Percentiles rank a stretch among this genome's conserved stretches.
Conservation (phyloP, 805 yeast genomes). For the Candida manassasensis region DNA sequence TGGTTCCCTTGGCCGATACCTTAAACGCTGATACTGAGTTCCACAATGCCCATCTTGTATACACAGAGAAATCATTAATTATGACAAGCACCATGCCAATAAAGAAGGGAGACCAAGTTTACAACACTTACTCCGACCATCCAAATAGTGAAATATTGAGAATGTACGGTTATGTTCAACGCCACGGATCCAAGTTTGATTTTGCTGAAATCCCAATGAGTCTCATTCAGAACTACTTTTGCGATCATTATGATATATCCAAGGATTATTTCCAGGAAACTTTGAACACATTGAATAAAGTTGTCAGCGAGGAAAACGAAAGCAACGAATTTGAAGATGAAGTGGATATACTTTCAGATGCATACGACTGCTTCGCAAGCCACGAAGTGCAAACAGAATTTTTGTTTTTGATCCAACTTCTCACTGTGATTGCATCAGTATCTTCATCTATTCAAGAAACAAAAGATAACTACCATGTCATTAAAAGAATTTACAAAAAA, state of each 20-base stretch:
- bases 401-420: slow-evolving; percentile 47
- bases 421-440: slow-evolving; percentile 32
- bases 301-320: slow-evolving; percentile 28
- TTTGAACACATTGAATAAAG: slow-evolving; percentile 22
- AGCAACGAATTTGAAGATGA: slow-evolving; percentile 34
- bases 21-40: slow-evolving; percentile 78
- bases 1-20: slow-evolving; percentile 93
- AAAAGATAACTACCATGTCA: slow-evolving; percentile 22
- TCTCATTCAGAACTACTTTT: slow-evolving; percentile 36
- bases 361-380: slow-evolving; percentile 57
- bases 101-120: slow-evolving; percentile 64
- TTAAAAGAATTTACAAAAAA: slow-evolving; percentile 53
- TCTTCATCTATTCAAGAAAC: slow-evolving; percentile 15
- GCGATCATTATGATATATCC: slow-evolving; percentile 14
- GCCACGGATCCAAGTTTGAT: slow-evolving; percentile 66
- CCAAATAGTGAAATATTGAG: slow-evolving; percentile 89
- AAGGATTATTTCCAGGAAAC: slow-evolving; percentile 30
- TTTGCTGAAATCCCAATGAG: slow-evolving; percentile 67
- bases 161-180: slow-evolving; percentile 87
- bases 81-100: slow-evolving; percentile 70
- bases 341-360: slow-evolving; percentile 42
- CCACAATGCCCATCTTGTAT: slow-evolving; percentile 69
- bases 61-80: slow-evolving; percentile 46
- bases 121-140: slow-evolving; percentile 84
- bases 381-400: slow-evolving; percentile 61